A percentile compares a stretch with the other conserved stretches of the same genome.
These are phyloP conservation scores for Fusarium sp. DNA, from an alignment of 2,329 filamentous ascomycete genomes.

Conservation along the genomic window DNA sequence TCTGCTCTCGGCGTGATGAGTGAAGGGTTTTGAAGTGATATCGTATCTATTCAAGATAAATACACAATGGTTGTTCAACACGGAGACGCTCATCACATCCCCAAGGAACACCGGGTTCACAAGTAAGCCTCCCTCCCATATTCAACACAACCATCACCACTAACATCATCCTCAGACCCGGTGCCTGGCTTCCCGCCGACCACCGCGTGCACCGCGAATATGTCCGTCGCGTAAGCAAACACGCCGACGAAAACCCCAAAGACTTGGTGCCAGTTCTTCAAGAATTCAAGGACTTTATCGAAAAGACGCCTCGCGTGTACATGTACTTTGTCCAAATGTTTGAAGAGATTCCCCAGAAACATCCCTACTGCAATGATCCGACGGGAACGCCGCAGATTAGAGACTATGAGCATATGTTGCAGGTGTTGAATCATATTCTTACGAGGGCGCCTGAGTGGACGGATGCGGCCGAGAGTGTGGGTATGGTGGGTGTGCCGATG, in stretches of 20 bases:
- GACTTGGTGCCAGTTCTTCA: constrained; percentile 68
- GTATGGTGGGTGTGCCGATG: constrained; percentile 66
- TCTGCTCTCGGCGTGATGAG: not conserved
- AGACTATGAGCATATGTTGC: constrained; percentile 74
- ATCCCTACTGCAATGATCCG: constrained; percentile 70
- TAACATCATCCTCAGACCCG: constrained; percentile 51
- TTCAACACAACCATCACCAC: not conserved
- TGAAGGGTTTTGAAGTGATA: not conserved
- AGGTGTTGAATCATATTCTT: constrained; percentile 71
- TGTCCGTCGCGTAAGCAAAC: constrained; percentile 66
- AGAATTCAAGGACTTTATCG: constrained; percentile 75
- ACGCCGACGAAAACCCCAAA: constrained; percentile 63
- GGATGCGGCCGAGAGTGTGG: constrained; percentile 60
- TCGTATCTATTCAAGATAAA: no score
- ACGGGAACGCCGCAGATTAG: constrained; percentile 71
- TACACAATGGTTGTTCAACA: constrained; percentile 60
- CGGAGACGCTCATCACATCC: constrained; percentile 63
- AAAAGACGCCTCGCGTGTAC: constrained; percentile 70
- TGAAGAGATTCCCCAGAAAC: constrained; percentile 70
- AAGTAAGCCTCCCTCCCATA: constrained; percentile 49
- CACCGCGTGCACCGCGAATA: constrained; percentile 71
- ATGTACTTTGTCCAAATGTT: constrained; percentile 78
- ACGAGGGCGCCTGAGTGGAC: constrained; percentile 63
- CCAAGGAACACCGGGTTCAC: constrained; percentile 56
- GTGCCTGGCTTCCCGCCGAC: constrained; percentile 72